phyloP scores from a whole-genome alignment of 2,329 filamentous ascomycete species.

The Colletotrichum zoysiae region DNA sequence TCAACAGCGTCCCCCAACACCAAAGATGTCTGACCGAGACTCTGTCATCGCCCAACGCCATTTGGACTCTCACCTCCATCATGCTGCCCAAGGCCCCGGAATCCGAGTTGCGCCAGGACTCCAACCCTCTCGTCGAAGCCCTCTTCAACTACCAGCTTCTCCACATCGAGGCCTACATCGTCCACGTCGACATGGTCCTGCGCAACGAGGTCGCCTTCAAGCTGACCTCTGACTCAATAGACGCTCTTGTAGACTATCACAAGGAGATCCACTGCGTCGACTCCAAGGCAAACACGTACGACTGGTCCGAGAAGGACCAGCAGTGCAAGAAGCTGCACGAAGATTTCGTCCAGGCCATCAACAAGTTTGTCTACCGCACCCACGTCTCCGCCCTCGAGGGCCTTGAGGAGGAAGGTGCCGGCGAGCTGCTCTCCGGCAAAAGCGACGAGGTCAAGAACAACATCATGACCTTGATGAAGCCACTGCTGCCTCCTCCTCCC shows the following conservation, averaged over 20 bases:
- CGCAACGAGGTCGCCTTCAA: conserved; percentile 99
- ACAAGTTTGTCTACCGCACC: conserved; percentile 96
- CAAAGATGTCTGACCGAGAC: conserved; percentile 96
- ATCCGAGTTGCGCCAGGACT: conserved; percentile 83
- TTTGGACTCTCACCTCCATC: conserved; percentile 93
- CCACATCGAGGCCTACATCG: conserved; percentile 96
- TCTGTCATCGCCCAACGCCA: conserved; percentile 87
- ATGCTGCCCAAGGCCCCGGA: conserved; percentile 94
- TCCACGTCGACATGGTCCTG: conserved; percentile 98
- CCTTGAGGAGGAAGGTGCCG: conserved; percentile 94
- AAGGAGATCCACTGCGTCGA: conserved; percentile 95
- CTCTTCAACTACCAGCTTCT: conserved; percentile 94
- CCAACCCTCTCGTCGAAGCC: conserved; percentile 85
- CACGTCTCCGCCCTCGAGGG: conserved; percentile 91
- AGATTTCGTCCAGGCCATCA: conserved; percentile 95
- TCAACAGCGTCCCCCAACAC: conserved; percentile 97
- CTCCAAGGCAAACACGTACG: conserved; percentile 87
- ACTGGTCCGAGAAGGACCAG: conserved; percentile 96
- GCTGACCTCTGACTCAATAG: conserved; percentile 94
- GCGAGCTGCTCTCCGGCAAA: conserved; percentile 90
- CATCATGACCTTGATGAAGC: conserved; percentile 87
- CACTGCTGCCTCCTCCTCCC: conserved; percentile 87
- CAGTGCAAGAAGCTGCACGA: conserved; percentile 98
- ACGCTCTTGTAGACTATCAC: conserved; percentile 93
- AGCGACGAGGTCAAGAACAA: conserved; percentile 93